A percentile compares a stretch with the other conserved stretches of the same genome.
phyloP scores from a whole-genome alignment of 306 rosid genomes.

The Phaseolus lunatus region DNA sequence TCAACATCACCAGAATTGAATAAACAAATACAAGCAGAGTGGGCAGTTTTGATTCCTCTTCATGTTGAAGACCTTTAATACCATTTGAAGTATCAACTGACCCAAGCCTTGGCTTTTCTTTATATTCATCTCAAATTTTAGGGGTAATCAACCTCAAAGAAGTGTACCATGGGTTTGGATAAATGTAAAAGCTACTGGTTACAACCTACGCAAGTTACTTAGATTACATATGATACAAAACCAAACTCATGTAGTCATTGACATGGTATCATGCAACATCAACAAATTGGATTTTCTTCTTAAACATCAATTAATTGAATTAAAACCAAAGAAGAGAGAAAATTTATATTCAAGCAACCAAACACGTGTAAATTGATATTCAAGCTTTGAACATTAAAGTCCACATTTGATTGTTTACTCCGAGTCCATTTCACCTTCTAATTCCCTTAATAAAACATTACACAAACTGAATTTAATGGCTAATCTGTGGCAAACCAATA shows the following conservation, averaged over 20 bases:
- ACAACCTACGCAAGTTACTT: neutral
- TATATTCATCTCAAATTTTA: neutral
- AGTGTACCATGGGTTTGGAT: neutral
- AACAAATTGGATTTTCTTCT: neutral
- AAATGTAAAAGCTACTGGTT: neutral
- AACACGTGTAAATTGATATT: conserved; percentile 36
- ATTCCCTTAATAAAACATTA: neutral
- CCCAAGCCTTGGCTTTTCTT: neutral
- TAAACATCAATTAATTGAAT: neutral
- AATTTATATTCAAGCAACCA: neutral
- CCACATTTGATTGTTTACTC: conserved; percentile 2
- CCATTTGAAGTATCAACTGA: neutral
- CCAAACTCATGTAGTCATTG: neutral
- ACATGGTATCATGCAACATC: neutral
- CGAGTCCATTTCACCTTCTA: neutral
- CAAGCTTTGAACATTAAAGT: conserved; percentile 30
- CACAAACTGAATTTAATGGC: conserved; percentile 17
- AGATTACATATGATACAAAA: neutral
- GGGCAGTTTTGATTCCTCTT: neutral
- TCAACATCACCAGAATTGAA: neutral
- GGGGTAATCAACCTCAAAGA: neutral
- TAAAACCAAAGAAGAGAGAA: conserved; percentile 3
- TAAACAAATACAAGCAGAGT: neutral
- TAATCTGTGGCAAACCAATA: conserved; percentile 11
- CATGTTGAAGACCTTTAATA: neutral